Evolutionary conservation across 768 basidiomycete species (phyloP).

Genomic region (Pisolithus tinctorius): DNA sequence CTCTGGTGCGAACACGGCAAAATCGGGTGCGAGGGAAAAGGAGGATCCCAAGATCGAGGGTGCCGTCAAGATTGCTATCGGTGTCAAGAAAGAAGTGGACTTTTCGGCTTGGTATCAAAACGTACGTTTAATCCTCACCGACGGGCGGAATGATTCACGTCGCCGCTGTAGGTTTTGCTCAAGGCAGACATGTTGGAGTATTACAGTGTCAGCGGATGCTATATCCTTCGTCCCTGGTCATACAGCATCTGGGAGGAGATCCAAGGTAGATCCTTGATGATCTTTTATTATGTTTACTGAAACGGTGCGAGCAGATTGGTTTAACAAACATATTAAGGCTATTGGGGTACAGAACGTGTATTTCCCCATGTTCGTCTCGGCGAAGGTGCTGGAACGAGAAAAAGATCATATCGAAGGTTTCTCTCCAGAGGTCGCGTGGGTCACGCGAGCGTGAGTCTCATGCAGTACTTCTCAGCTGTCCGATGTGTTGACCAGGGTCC

Average conservation of each 20-base stretch:
- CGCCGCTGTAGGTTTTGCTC: conserved; percentile 66
- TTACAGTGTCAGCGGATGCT: conserved; percentile 97
- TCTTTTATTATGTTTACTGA: background rate
- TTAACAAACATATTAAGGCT: conserved; percentile 86
- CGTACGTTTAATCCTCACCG: conserved; percentile 37
- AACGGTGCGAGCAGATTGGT: conserved; percentile 64
- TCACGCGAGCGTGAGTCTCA: conserved; percentile 79
- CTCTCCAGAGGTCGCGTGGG: conserved; percentile 99
- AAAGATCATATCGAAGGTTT: conserved; percentile 99
- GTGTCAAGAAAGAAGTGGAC: conserved; percentile 93
- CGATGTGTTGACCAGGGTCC: background rate
- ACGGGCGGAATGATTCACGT: background rate
- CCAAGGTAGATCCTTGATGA: conserved; percentile 50
- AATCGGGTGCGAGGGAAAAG: conserved; percentile 44
- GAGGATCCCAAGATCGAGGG: conserved; percentile 81
- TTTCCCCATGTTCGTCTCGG: conserved; percentile 98
- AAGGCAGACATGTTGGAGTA: conserved; percentile 99
- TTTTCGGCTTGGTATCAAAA: conserved; percentile 93
- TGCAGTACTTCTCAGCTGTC: background rate
- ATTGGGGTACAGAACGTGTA: conserved; percentile 96
- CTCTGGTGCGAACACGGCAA: background rate
- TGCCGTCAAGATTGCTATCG: conserved; percentile 87
- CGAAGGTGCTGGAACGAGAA: conserved; percentile 89
- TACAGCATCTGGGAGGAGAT: conserved; percentile 97
- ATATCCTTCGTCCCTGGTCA: conserved; percentile 97